phyloP scores from a whole-genome alignment of 2,329 filamentous ascomycete genomes.

The Lizonia empirigonia region DNA sequence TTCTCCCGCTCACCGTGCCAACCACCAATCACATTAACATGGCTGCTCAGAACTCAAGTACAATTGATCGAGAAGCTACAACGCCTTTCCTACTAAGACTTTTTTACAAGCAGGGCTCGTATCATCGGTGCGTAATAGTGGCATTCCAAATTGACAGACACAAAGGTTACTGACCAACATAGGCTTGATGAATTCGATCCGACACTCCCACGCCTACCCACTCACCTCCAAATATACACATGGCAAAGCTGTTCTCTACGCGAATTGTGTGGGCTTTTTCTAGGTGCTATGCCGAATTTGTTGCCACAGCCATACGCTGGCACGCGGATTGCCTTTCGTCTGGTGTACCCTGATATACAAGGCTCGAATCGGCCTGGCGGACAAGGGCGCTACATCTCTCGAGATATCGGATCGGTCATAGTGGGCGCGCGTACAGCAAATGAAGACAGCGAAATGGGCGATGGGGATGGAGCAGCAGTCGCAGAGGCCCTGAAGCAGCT shows the following conservation, averaged over 20 bases:
- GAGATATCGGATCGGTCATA: conserved; percentile 82
- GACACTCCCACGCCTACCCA: conserved; percentile 60
- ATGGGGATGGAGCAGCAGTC: conserved; percentile 20
- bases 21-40: conserved; percentile 30
- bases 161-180: background rate
- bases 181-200: conserved; percentile 72
- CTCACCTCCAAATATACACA: conserved; percentile 81
- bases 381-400: conserved; percentile 71
- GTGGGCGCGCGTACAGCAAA: conserved; percentile 58
- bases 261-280: conserved; percentile 80
- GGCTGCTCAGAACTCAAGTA: conserved; percentile 32
- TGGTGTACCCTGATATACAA: conserved; percentile 79
- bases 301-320: conserved; percentile 78
- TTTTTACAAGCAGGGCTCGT: conserved; percentile 77
- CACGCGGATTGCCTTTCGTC: conserved; percentile 83
- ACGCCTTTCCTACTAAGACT: conserved; percentile 85
- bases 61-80: conserved; percentile 70
- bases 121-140: conserved; percentile 64
- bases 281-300: conserved; percentile 68
- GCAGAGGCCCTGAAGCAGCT: conserved; percentile 51
- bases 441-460: conserved; percentile 24
- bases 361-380: conserved; percentile 50
- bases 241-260: conserved; percentile 81
- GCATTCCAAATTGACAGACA: background rate
- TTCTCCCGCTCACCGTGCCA: conserved; percentile 1